These are phyloP conservation scores for Pouteria campechiana DNA, from an alignment of 179 eudicot genomes.

Conservation along the genomic window DNA sequence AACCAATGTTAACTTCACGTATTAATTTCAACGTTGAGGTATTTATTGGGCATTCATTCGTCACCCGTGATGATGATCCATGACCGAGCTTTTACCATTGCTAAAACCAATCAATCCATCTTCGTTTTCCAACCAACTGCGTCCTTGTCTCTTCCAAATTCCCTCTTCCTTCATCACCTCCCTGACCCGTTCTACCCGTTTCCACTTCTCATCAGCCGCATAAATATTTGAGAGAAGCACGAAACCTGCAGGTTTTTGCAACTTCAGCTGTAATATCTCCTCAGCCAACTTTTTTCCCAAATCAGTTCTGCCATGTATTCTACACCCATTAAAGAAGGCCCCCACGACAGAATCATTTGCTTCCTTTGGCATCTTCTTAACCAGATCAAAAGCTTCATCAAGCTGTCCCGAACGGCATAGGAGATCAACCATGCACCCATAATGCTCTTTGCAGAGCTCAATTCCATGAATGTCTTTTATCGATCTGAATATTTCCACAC, in stretches of 20 bases:
- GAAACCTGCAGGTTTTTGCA: constrained; percentile 34
- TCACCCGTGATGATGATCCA: too few relatives aligned
- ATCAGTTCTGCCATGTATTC: constrained; percentile 47
- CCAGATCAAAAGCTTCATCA: constrained; percentile 45
- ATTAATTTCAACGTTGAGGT: too few relatives aligned
- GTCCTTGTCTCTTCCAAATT: constrained; percentile 34
- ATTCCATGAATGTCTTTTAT: constrained; percentile 30
- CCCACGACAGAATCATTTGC: constrained; percentile 35
- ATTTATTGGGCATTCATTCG: too few relatives aligned
- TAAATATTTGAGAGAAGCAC: constrained; percentile 55
- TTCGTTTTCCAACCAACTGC: constrained; percentile 26
- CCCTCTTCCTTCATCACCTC: constrained; percentile 40
- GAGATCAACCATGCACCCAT: constrained; percentile 53
- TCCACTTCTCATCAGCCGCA: constrained; percentile 51
- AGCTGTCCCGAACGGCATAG: constrained; percentile 49
- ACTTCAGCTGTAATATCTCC: constrained; percentile 13
- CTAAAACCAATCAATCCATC: too few relatives aligned
- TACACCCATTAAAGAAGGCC: constrained; percentile 60
- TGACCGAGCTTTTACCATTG: too few relatives aligned
- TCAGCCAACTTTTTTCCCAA: constrained; percentile 34
- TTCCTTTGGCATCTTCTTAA: constrained; percentile 24
- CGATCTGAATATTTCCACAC: constrained; percentile 43
- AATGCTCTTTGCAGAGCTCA: constrained; percentile 40
- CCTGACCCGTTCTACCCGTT: constrained; percentile 39
- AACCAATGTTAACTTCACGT: too few relatives aligned